Evolutionary conservation across 768 basidiomycete species (phyloP).

Genomic region (Russula abietina): DNA sequence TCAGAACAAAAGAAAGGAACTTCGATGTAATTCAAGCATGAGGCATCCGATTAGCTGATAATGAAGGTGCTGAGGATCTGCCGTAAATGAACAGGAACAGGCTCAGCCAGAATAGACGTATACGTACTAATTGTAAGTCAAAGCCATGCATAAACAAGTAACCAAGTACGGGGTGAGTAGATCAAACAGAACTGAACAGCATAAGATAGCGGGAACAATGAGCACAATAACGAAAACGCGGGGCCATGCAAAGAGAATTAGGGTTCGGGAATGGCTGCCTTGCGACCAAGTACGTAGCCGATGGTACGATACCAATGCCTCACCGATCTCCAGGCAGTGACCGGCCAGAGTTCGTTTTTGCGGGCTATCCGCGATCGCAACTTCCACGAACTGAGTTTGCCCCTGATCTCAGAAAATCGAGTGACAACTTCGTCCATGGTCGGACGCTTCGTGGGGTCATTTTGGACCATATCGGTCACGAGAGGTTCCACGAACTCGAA

Average conservation of each 20-base stretch:
- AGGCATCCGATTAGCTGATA: no score
- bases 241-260: no score
- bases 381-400: conserved; percentile 9
- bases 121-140: background rate
- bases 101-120: background rate
- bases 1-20: no score
- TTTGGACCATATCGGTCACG: conserved; percentile 34
- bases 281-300: no score
- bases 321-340: background rate
- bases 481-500: conserved; percentile 15
- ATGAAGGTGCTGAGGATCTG: no score
- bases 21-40: no score
- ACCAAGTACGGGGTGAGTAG: background rate
- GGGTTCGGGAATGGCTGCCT: no score
- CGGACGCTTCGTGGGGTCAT: no score
- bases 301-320: no score
- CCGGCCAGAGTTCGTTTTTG: conserved; percentile 11
- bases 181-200: no score
- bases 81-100: background rate
- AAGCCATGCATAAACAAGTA: background rate
- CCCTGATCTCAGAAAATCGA: conserved; percentile 5
- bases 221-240: no score
- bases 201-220: no score
- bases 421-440: conserved; percentile 18
- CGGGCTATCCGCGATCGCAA: conserved; percentile 14